Conservation (phyloP, 306 rosid genomes). For the Acacia confusa region DNA sequence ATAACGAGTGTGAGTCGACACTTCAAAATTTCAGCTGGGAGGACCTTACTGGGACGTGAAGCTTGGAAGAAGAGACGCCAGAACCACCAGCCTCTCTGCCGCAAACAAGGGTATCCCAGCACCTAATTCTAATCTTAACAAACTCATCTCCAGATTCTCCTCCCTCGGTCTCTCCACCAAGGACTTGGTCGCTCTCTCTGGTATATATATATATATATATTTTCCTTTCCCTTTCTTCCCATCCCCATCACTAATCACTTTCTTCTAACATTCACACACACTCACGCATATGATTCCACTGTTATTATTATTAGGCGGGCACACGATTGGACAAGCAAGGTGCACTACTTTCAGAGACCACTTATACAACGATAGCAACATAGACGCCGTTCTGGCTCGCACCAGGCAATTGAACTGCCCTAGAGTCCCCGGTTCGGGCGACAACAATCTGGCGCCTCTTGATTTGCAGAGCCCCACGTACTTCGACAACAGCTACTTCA, state of each 20-base stretch:
- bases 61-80: slow-evolving; percentile 87
- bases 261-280: no score
- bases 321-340: slow-evolving; percentile 88
- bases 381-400: slow-evolving; percentile 51
- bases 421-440: slow-evolving; percentile 59
- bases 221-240: not conserved
- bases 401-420: slow-evolving; percentile 66
- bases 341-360: slow-evolving; percentile 61
- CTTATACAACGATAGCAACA: slow-evolving; percentile 67
- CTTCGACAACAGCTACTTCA: slow-evolving; percentile 76
- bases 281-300: no score
- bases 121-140: slow-evolving; percentile 63
- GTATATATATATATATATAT: slow-evolving; percentile 30
- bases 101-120: slow-evolving; percentile 74
- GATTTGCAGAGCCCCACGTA: slow-evolving; percentile 57
- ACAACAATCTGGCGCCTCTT: slow-evolving; percentile 83
- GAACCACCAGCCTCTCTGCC: slow-evolving; percentile 60
- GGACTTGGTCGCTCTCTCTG: slow-evolving; percentile 80
- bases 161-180: slow-evolving; percentile 72
- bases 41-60: slow-evolving; percentile 84
- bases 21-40: slow-evolving; percentile 55
- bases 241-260: not conserved
- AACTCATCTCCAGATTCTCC: slow-evolving; percentile 56
- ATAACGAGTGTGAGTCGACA: not conserved
- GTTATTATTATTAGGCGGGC: slow-evolving; percentile 48